phyloP scores from a whole-genome alignment of 78 protist genomes.

The Cavenderia fasciculata region DNA sequence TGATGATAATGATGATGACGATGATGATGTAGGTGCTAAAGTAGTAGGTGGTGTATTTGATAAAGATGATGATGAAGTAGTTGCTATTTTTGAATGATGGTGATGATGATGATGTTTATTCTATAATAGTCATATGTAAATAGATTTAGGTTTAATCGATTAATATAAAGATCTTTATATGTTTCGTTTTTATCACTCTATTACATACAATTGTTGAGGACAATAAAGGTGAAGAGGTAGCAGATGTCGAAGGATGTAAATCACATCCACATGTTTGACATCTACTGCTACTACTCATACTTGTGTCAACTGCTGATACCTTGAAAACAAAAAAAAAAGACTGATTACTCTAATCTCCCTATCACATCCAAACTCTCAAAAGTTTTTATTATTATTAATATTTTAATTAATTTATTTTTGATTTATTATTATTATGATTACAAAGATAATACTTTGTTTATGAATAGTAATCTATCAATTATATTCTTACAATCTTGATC shows the following conservation, averaged over 20 bases:
- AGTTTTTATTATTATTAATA: no score
- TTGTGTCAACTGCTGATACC: no score
- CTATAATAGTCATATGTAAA: background rate
- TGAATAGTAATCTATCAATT: slow-evolving; percentile 43
- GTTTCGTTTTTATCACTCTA: background rate
- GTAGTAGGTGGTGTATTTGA: background rate
- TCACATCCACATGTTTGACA: background rate
- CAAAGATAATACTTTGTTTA: slow-evolving; percentile 46
- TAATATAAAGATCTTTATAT: background rate
- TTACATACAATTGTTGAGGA: background rate
- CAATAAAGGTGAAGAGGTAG: no score
- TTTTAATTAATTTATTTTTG: no score
- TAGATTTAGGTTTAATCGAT: background rate
- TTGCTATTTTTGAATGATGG: background rate
- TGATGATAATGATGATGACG: background rate
- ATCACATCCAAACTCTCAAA: no score
- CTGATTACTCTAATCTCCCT: no score
- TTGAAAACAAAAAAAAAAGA: no score
- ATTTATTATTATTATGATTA: background rate
- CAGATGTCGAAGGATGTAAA: background rate
- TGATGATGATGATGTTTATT: background rate
- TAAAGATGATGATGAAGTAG: background rate
- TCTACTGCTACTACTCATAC: no score
- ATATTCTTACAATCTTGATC: slow-evolving; percentile 24
- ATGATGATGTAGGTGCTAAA: background rate